phyloP scores from a whole-genome alignment of 139 green algal species.

The Chlorella sp. region DNA sequence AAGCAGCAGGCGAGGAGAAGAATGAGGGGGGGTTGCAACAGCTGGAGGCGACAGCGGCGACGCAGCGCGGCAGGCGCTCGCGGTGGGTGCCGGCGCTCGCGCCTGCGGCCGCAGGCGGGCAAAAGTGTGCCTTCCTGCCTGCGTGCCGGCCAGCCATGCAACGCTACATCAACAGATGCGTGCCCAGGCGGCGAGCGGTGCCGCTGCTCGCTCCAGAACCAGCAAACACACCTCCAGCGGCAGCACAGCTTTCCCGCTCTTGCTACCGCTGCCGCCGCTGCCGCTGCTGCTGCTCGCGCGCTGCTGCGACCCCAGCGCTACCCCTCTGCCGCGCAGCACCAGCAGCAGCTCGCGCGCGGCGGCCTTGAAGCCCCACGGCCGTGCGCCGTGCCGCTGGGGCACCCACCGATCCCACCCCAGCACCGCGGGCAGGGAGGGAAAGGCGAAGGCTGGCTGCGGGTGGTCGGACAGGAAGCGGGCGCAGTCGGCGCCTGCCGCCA shows the following conservation, averaged over 20 bases:
- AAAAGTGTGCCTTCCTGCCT: too few relatives aligned
- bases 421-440: not conserved
- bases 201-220: not conserved
- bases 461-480: not conserved
- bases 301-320: too few relatives aligned
- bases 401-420: not conserved
- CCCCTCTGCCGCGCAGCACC: not conserved
- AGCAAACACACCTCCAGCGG: not conserved
- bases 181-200: not conserved
- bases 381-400: not conserved
- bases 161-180: not conserved
- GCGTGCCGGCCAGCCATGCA: not conserved
- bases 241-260: too few relatives aligned
- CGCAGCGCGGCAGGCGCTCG: too few relatives aligned
- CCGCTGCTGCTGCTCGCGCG: not conserved
- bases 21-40: too few relatives aligned
- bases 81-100: too few relatives aligned
- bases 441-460: not conserved
- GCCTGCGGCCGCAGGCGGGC: too few relatives aligned
- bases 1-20: too few relatives aligned
- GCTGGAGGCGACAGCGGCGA: too few relatives aligned
- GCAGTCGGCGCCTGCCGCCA: not conserved
- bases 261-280: too few relatives aligned
- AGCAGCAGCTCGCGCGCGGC: not conserved
- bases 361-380: not conserved